Evolutionary conservation across 2,329 filamentous ascomycete genomes (phyloP), one percentile per base, ranked within the genome.

Genomic region (Chrysoporthe austroafricana): DNA sequence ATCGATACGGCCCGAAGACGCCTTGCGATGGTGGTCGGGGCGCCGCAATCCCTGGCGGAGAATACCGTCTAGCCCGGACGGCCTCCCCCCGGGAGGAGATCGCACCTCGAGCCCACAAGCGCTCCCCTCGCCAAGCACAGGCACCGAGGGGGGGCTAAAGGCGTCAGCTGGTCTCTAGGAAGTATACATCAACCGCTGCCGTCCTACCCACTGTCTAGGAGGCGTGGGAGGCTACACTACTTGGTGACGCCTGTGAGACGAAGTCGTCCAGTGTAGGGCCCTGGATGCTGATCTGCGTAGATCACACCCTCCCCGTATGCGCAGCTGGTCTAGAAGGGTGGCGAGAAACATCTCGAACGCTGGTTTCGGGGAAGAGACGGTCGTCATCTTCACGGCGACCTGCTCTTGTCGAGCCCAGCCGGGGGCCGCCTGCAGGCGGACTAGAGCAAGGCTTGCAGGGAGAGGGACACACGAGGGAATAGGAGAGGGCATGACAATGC

Each of bases 101-200:
- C 36, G 36, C 36, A 39, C 36, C 36, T 21, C 44, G 39, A 32
- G 21, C 63, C 39, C 26, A 48, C 6, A 18, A 58, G 26, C 18
- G 50, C 59, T 52, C 54, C 18, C 62, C 56, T 13, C 54, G 43
- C 62, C 39, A 52, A 43, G 54, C 21, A 48, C 16, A 44, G 4
- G 18, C 39, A 14, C 57, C 21, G 21, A 52, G 56, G 52, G 43
- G 46, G 36, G 18, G 61, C 54, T 2, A 57, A 52, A 61, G 43
- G 39, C 46, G 62, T 64, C 66, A 68, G 52, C 62, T 68, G 66
- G 54, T 48, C 39, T 56, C 9, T 14, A 32, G 44, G 26, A 59
- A 11, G 5, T 8, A 14, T 4, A 56, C 62, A 21, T 32, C 39
- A 34, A 21, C 56, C 42, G 43, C 16, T 61, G 46, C 48, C 36